A percentile compares a stretch with the other conserved stretches of the same genome.
Conservation (phyloP, 495 filamentous ascomycete genomes). For the Penicillium paradoxum region DNA sequence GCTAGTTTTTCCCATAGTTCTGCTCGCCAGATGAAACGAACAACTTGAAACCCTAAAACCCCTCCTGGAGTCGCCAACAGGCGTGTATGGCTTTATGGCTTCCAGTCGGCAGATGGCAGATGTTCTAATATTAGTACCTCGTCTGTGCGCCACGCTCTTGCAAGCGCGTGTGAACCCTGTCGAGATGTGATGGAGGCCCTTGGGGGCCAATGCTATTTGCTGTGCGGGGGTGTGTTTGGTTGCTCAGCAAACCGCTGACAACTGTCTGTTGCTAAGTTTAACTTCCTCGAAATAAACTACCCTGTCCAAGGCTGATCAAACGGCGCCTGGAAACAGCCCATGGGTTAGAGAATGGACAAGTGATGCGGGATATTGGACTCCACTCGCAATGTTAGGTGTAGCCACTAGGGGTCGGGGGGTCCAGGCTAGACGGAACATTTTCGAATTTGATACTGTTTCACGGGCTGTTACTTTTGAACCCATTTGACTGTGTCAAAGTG, state of each 20-base stretch:
- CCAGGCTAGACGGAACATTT: not conserved
- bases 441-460: not conserved
- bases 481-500: not conserved
- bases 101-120: constrained; percentile 4
- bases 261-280: constrained; percentile 6
- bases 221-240: constrained; percentile 1
- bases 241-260: not conserved
- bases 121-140: constrained; percentile 11
- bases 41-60: not conserved
- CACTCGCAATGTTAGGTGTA: not conserved
- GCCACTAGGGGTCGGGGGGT: not conserved
- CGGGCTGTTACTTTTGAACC: not conserved
- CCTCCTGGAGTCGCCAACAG: not conserved
- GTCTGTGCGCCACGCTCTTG: constrained; percentile 9
- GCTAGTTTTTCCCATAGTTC: not conserved
- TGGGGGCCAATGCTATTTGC: constrained; percentile 3
- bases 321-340: not conserved
- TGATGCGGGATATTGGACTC: not conserved
- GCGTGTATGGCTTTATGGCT: not conserved
- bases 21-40: not conserved
- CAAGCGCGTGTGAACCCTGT: constrained; percentile 12
- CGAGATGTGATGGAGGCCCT: constrained; percentile 6
- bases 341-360: not conserved
- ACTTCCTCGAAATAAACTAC: constrained; percentile 6
- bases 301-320: constrained; percentile 2